These are phyloP conservation scores for Backusella tuberculispora DNA, from an alignment of 192 early-diverging fungal species.

Conservation along the genomic window DNA sequence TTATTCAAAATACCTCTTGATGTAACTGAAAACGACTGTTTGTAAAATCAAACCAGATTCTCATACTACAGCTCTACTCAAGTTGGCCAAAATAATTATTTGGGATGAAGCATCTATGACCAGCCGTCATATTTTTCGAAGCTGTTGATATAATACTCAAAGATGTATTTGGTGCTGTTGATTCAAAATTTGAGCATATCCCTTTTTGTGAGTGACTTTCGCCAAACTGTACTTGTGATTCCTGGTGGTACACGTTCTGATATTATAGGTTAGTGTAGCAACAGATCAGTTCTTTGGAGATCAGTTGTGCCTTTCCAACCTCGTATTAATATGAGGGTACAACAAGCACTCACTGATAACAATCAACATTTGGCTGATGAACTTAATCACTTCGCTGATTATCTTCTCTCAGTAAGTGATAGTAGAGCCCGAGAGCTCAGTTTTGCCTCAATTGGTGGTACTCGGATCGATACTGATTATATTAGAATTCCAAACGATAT, in stretches of 20 bases:
- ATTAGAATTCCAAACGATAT: not conserved
- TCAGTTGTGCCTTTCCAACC: slow-evolving; percentile 13
- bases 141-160: slow-evolving; percentile 24
- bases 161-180: slow-evolving; percentile 16
- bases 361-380: not conserved
- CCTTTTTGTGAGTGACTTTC: slow-evolving; percentile 41
- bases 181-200: slow-evolving; percentile 4
- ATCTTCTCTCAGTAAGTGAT: too few relatives aligned
- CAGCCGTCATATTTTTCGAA: slow-evolving; percentile 23
- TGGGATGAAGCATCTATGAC: slow-evolving; percentile 49
- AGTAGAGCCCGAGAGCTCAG: too few relatives aligned
- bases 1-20: slow-evolving; percentile 39
- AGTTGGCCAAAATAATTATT: slow-evolving; percentile 33
- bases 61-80: slow-evolving; percentile 10
- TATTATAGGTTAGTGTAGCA: slow-evolving; percentile 31
- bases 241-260: not conserved
- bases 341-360: not conserved
- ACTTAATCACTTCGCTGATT: not conserved
- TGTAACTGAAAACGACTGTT: not conserved
- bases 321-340: slow-evolving; percentile 23
- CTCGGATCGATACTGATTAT: not conserved
- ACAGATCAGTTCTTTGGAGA: slow-evolving; percentile 24
- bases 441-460: too few relatives aligned
- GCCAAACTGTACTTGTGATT: slow-evolving; percentile 35
- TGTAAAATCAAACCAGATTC: not conserved